phyloP scores from a whole-genome alignment of 768 basidiomycete species.

The Auricularia sp. region DNA sequence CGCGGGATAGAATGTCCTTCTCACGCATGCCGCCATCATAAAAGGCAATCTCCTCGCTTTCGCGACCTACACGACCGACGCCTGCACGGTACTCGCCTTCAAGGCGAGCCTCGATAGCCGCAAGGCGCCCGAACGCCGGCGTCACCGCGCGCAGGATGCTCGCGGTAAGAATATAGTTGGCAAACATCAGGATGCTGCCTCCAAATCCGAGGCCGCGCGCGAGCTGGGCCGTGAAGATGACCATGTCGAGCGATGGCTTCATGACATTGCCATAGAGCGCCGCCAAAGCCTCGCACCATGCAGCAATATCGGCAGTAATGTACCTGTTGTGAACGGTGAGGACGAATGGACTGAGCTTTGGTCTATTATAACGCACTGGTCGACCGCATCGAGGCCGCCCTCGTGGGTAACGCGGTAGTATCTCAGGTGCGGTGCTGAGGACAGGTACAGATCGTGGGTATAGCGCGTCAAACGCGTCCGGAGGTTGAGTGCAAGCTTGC shows the following conservation, averaged over 20 bases:
- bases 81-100: slow-evolving; percentile 89
- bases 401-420: slow-evolving; percentile 51
- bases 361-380: slow-evolving; percentile 37
- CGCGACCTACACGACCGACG: slow-evolving; percentile 74
- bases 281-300: slow-evolving; percentile 78
- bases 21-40: slow-evolving; percentile 85
- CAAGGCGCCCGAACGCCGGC: slow-evolving; percentile 84
- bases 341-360: neutral
- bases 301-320: slow-evolving; percentile 83
- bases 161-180: slow-evolving; percentile 81
- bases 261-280: slow-evolving; percentile 88
- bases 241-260: slow-evolving; percentile 82
- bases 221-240: slow-evolving; percentile 88
- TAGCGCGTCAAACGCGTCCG: slow-evolving; percentile 84
- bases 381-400: slow-evolving; percentile 52
- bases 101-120: slow-evolving; percentile 75
- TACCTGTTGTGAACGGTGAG: slow-evolving; percentile 30
- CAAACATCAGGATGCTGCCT: slow-evolving; percentile 72
- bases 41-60: slow-evolving; percentile 94
- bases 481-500: slow-evolving; percentile 70
- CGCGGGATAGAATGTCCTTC: slow-evolving; percentile 64
- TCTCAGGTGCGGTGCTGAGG: slow-evolving; percentile 55
- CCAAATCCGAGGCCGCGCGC: slow-evolving; percentile 75
- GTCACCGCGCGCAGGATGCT: slow-evolving; percentile 75
- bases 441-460: slow-evolving; percentile 85